These are phyloP conservation scores for Margaritispora aquatica DNA, from an alignment of 495 filamentous ascomycete species.

Conservation along the genomic window DNA sequence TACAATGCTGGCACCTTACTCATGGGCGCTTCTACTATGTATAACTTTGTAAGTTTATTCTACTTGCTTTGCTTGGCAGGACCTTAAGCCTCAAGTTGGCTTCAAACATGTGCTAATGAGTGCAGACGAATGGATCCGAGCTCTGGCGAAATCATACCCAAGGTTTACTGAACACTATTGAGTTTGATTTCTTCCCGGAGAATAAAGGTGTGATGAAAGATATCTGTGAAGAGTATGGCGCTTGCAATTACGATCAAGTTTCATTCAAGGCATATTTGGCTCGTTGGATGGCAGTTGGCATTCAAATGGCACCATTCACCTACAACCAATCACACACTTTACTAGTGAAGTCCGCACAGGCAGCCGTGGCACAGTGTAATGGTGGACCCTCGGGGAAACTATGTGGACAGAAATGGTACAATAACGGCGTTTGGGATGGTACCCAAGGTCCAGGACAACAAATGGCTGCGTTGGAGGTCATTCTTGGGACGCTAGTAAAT, in stretches of 20 bases:
- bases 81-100: neutral
- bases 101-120: constrained; percentile 2
- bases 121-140: constrained; percentile 37
- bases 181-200: constrained; percentile 42
- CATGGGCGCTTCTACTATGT: constrained; percentile 62
- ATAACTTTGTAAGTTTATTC: constrained; percentile 45
- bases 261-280: constrained; percentile 84
- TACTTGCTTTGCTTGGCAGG: neutral
- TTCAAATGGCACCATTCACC: constrained; percentile 66
- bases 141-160: constrained; percentile 23
- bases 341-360: constrained; percentile 54
- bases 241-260: constrained; percentile 57
- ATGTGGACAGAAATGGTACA: constrained; percentile 70
- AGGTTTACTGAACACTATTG: constrained; percentile 17
- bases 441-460: constrained; percentile 56
- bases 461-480: constrained; percentile 62
- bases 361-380: constrained; percentile 67
- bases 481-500: constrained; percentile 47
- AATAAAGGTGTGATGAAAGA: constrained; percentile 53
- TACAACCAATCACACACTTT: constrained; percentile 51
- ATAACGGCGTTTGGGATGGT: constrained; percentile 52
- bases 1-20: constrained; percentile 62
- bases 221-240: constrained; percentile 52
- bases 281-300: constrained; percentile 68
- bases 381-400: constrained; percentile 44